Base-by-base conservation (phyloP, 768 basidiomycete genomes). In the Austroboletus festivus region DNA sequence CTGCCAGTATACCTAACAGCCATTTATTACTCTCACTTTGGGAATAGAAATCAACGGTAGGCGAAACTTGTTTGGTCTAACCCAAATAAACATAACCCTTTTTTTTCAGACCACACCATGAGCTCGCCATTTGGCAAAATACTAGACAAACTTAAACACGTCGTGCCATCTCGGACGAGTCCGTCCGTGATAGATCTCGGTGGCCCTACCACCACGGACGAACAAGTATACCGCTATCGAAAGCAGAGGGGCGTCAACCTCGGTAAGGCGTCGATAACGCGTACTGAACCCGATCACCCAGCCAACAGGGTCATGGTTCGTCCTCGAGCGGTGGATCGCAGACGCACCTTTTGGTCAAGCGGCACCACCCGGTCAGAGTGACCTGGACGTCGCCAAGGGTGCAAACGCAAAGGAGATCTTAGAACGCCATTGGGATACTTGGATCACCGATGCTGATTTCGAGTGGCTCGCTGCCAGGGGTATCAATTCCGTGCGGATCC, bases 231-330 rank as follows among this genome's bases (percentile, higher is more conserved):
- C 57, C 73, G 79, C 31, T 85, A 81, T 68, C 76, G 89, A 53
- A 85, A 82, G 58, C 87, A 88, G 57, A 75, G 82, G 45, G 89
- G 89, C n/a, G 82, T 90, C 5, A 92, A 92, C 63, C 77, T 92
- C 10, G 89, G 89, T 83, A 62, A n/a, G n/a, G n/a, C n/a, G n/a
- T n/a, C n/a, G n/a, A n/a, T n/a, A n/a, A n/a, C n/a, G n/a, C n/a
- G n/a, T n/a, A n/a, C 37, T 28, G 39, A 42, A 34, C 39, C 26
- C 38, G 49, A 53, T 55, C 51, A 58, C 43, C 34, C 12, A 45
- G 46, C 22, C 8, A 19, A 22, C 50, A 88, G 85, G 86, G 1
- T 83, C 79, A 7, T 88, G 85, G 86, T 90, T 91, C 53, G 82
- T 86, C 3, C 75, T 88, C 16, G 89, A 91, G 64, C 70, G 78